Evolutionary conservation across 345 rosid genomes (phyloP), one percentile per base, ranked within the genome.

Genomic region (Alliaria petiolata): DNA sequence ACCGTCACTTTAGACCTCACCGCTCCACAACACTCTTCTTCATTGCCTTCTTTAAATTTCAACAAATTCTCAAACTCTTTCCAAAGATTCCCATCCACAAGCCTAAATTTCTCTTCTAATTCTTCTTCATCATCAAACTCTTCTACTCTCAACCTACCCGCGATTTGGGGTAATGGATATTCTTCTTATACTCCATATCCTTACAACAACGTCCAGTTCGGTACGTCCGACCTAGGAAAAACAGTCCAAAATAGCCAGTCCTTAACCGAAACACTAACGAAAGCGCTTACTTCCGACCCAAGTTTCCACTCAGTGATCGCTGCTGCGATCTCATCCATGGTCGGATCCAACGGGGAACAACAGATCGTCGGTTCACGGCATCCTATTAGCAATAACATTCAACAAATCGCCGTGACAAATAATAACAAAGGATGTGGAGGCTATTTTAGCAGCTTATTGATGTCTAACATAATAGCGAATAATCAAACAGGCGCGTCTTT

Each of bases 1-100:
- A 92, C 98, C 12, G 78, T 92, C 61, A 88, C 98, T 66, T 78
- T 92, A 69, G 98, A 92, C 85, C 95, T 92, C 10, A 87, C 91
- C 11, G 13, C 85, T 11, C 76, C 90, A 17, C 79, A 83, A n/a
- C 75, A 67, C 26, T 19, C 75, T 12, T 70, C 91, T 15, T 67
- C 84, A 6, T 47, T 81, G 28, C 58, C 82, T 53, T 66, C 81
- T 25, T 62, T 77, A 31, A 76, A 80, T 43, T 80, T 85, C 70
- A 79, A 83, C 42, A 74, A 79, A 35, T 69, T 83, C 64, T 69
- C 89, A 61, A 56, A 70, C 71, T 65, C 77, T 56, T 45, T 65
- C 52, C 76, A 81, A 45, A 81, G 78, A 73, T 81, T 78, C 40
- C 85, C 91, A 62, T 65, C 86, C 54, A 75, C 91, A 70, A 80